Conservation (phyloP, 2,329 filamentous ascomycete genomes). For the Teratosphaeria pseudoeucalypti region DNA sequence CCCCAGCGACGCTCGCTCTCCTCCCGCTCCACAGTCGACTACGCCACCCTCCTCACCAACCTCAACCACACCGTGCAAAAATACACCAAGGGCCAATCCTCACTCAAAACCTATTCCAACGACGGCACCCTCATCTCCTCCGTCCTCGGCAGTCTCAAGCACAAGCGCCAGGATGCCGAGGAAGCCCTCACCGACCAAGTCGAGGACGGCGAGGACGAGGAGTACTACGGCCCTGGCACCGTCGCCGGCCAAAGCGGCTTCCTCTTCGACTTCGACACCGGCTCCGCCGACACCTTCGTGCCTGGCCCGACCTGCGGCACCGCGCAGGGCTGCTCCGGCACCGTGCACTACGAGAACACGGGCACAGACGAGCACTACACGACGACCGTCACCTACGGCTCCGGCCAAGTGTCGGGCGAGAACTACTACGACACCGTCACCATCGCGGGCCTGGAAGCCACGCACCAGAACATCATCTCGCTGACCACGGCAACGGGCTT, state of each 20-base stretch:
- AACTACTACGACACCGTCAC: conserved; percentile 18
- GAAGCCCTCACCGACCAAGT: background rate
- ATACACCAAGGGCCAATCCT: conserved; percentile 1
- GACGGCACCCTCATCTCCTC: background rate
- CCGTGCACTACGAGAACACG: conserved; percentile 11
- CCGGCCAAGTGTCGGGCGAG: conserved; percentile 13
- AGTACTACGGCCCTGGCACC: conserved; percentile 2
- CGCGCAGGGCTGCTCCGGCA: conserved; percentile 11
- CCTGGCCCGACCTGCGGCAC: conserved; percentile 14
- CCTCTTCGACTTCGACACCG: conserved; percentile 18
- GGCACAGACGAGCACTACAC: conserved; percentile 14
- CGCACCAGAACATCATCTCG: conserved; percentile 11
- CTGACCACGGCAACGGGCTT: conserved; percentile 17
- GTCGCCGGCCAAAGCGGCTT: conserved; percentile 3
- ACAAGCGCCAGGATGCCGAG: background rate
- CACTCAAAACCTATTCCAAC: background rate
- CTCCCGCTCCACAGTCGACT: background rate
- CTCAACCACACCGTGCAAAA: conserved; percentile 2
- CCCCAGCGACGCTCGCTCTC: background rate
- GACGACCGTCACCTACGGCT: conserved; percentile 17
- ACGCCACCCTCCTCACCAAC: background rate
- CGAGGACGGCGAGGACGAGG: conserved; percentile 2
- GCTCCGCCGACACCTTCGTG: conserved; percentile 14
- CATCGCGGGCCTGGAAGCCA: conserved; percentile 14
- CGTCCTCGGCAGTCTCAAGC: background rate